These are phyloP conservation scores for Corymbia maculata DNA, from an alignment of 345 rosid species.

Conservation along the genomic window DNA sequence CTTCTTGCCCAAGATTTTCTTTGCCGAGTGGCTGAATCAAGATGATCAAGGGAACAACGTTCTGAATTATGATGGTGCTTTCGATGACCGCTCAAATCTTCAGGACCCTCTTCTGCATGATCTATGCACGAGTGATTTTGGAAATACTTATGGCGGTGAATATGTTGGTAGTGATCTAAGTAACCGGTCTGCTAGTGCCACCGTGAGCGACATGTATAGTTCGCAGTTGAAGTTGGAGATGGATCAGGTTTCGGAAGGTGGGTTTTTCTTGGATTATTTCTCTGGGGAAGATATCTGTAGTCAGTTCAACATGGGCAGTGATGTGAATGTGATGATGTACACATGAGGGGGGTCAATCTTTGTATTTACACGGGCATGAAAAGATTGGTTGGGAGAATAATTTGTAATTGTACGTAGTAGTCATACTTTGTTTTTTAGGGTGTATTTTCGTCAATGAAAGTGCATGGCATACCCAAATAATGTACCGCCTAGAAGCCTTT, in stretches of 20 bases:
- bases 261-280: constrained; percentile 15
- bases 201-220: constrained; percentile 24
- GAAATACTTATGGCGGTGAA: constrained; percentile 7
- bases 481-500: not conserved
- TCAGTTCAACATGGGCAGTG: constrained; percentile 26
- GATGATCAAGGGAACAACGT: constrained; percentile 1
- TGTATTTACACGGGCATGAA: not conserved
- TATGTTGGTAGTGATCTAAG: not conserved
- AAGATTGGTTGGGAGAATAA: not conserved
- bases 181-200: not conserved
- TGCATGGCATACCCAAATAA: not conserved
- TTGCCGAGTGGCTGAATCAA: constrained; percentile 11
- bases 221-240: constrained; percentile 40
- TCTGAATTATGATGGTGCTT: not conserved
- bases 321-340: constrained; percentile 4
- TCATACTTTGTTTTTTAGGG: not conserved
- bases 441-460: not conserved
- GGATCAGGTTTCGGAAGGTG: constrained; percentile 31
- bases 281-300: constrained; percentile 24
- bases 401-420: not conserved
- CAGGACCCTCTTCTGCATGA: constrained; percentile 2
- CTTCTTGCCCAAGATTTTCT: constrained; percentile 4
- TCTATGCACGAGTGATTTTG: constrained; percentile 5
- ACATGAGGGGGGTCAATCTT: not conserved
- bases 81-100: constrained; percentile 7